Evolutionary conservation across 192 early-diverging fungal species (phyloP).

Genomic region (Coemansia sp.): DNA sequence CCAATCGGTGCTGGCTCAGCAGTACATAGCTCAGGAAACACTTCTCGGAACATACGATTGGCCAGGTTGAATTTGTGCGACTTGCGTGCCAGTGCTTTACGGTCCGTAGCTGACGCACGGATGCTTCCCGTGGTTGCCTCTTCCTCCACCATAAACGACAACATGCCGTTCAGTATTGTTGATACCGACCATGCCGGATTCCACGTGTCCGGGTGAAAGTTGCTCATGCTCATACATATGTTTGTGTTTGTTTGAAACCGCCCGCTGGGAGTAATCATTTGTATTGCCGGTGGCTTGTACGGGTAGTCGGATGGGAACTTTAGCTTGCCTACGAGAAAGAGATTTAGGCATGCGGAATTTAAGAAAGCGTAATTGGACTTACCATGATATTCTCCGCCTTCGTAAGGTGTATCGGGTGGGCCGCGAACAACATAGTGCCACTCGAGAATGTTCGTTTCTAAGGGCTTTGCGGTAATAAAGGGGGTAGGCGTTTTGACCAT

Average conservation of each 20-base stretch:
- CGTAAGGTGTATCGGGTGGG: slow-evolving; percentile 92
- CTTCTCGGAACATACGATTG: slow-evolving; percentile 72
- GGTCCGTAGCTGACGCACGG: slow-evolving; percentile 73
- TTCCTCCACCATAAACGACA: slow-evolving; percentile 96
- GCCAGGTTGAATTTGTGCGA: slow-evolving; percentile 78
- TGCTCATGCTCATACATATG: slow-evolving; percentile 95
- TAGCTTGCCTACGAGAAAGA: slow-evolving; percentile 57
- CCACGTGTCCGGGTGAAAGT: slow-evolving; percentile 92
- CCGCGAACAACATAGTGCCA: slow-evolving; percentile 98
- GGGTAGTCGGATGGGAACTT: slow-evolving; percentile 94
- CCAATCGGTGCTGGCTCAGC: slow-evolving; percentile 21
- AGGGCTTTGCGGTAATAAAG: slow-evolving; percentile 86
- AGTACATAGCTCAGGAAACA: slow-evolving; percentile 84
- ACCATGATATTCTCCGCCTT: slow-evolving; percentile 93
- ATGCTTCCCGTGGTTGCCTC: slow-evolving; percentile 95
- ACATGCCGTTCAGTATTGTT: slow-evolving; percentile 91
- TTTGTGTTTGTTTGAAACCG: slow-evolving; percentile 90
- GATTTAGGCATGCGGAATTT: background rate
- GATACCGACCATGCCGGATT: slow-evolving; percentile 97
- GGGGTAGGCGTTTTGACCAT: slow-evolving; percentile 80
- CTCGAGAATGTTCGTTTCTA: slow-evolving; percentile 94
- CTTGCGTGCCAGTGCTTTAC: slow-evolving; percentile 70
- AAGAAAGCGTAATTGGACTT: slow-evolving; percentile 23
- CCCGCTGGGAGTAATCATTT: slow-evolving; percentile 80
- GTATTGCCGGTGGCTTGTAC: slow-evolving; percentile 84